Evolutionary conservation across 768 basidiomycete species (phyloP), one percentile per base, ranked within the genome.

Genomic region (Auricularia cornea): DNA sequence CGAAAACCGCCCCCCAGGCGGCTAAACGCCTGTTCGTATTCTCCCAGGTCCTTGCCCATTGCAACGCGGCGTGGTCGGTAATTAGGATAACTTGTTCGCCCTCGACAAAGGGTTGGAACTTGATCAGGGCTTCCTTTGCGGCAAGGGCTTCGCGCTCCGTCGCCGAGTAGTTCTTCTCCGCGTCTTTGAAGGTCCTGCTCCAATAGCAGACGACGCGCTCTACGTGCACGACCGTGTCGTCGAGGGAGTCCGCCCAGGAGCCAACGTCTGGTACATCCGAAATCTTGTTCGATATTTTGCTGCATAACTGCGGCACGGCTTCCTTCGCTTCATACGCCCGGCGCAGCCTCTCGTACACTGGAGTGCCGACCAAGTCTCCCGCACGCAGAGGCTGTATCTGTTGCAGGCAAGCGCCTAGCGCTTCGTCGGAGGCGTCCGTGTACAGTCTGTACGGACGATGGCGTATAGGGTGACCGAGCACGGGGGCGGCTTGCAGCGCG

Each of bases 81-180:
- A 72, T 64, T 1, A 65, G 32, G 3, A 71, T 28, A 11, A 77
- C 66, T 1, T 66, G 52, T 65, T 74, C 73, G 2, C 76, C 77
- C 68, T 79, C 74, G 3, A 78, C 69, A 64, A 71, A 73, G 0
- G 74, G 71, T 62, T 75, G 75, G 44, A 76, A 77, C 60, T 74
- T 74, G 18, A 78, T 70, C 0, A 79, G 62, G 11, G 68, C 74
- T 68, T 79, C 76, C 51, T 78, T 78, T 3, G 72, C 59, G 0
- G 72, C 76, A 35, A 79, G 60, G 0, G 77, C 78, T 67, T 79
- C 76, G 32, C 73, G 20, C 67, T 79, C 76, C 0, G 78, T 79
- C 0, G 73, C 68, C 0, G 33, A 35, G 33, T 35, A 35, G 14
- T 35, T 35, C 33, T 14, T 6, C 33, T 35, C 33, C 14, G 33